Conservation (phyloP, 768 basidiomycete species). For the Leccinum rimulosum region DNA sequence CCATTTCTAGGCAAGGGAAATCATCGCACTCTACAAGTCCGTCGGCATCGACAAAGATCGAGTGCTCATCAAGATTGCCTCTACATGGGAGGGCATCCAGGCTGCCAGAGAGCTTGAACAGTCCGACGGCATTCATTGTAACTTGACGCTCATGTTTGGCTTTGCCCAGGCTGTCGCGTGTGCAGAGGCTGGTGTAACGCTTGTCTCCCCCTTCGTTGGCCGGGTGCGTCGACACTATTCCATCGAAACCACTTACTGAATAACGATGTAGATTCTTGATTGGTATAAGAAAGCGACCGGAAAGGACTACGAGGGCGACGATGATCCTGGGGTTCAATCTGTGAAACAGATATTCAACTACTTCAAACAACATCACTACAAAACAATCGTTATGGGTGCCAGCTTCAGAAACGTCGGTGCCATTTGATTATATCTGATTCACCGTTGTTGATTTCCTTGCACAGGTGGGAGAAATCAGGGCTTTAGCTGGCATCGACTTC, state of each 20-base stretch:
- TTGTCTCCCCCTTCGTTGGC: constrained; percentile 97
- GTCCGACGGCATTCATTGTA: constrained; percentile 92
- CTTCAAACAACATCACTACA: constrained; percentile 96
- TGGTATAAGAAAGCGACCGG: constrained; percentile 94
- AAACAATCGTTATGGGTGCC: constrained; percentile 99
- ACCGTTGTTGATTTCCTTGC: not conserved
- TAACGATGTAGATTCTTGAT: constrained; percentile 79
- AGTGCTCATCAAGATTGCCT: constrained; percentile 96
- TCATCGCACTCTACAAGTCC: constrained; percentile 90
- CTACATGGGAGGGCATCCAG: constrained; percentile 98
- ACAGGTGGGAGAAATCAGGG: constrained; percentile 88
- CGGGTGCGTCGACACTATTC: constrained; percentile 53
- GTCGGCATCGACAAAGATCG: constrained; percentile 88
- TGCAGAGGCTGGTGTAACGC: constrained; percentile 93
- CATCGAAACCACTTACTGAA: constrained; percentile 9
- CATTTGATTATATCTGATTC: not conserved
- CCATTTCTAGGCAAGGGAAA: constrained; percentile 55
- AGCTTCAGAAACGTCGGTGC: constrained; percentile 90
- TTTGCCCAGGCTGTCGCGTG: constrained; percentile 97
- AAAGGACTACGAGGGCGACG: constrained; percentile 80
- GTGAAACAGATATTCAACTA: constrained; percentile 97
- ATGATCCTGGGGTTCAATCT: constrained; percentile 92
- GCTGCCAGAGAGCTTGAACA: constrained; percentile 91
- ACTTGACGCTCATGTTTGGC: constrained; percentile 95
- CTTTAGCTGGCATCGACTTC: constrained; percentile 93